These are phyloP conservation scores for Cyanodermella asteris DNA, from an alignment of 2,329 filamentous ascomycete genomes.

Conservation along the genomic window DNA sequence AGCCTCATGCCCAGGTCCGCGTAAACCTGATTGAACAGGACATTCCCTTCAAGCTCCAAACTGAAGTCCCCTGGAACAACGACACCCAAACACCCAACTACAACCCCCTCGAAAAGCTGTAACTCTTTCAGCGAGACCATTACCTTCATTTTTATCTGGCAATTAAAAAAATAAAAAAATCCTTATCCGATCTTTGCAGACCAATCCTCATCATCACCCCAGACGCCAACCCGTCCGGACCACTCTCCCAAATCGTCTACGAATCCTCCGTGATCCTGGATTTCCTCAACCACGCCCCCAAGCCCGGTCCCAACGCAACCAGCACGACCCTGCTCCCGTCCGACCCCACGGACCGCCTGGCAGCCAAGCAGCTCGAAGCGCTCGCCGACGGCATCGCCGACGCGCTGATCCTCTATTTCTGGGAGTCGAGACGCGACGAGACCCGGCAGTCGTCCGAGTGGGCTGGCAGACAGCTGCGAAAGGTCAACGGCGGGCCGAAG, in stretches of 20 bases:
- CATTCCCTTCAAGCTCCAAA: constrained; percentile 19
- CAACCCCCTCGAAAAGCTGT: too few relatives aligned
- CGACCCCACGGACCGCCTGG: too few relatives aligned
- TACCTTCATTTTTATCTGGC: constrained; percentile 5
- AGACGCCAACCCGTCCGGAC: too few relatives aligned
- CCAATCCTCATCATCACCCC: too few relatives aligned
- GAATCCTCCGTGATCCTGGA: too few relatives aligned
- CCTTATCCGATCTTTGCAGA: constrained; percentile 16
- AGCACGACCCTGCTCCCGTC: too few relatives aligned
- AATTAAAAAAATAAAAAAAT: constrained; percentile 5
- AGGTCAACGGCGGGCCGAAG: constrained; percentile 15
- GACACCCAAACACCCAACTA: constrained; percentile 18
- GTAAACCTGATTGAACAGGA: constrained; percentile 18
- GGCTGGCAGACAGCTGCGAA: constrained; percentile 15
- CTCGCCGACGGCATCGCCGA: constrained; percentile 19
- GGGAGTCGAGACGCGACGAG: constrained; percentile 14
- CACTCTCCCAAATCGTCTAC: too few relatives aligned
- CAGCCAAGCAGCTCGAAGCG: too few relatives aligned
- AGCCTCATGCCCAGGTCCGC: too few relatives aligned
- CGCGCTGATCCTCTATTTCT: constrained; percentile 16
- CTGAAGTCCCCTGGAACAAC: constrained; percentile 21
- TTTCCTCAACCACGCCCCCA: too few relatives aligned
- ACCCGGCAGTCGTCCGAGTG: constrained; percentile 12
- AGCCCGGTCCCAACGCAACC: too few relatives aligned
- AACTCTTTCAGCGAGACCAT: too few relatives aligned